These are phyloP conservation scores for Parietichytrium sp. DNA, from an alignment of 108 stramenopile genomes.

Conservation along the genomic window DNA sequence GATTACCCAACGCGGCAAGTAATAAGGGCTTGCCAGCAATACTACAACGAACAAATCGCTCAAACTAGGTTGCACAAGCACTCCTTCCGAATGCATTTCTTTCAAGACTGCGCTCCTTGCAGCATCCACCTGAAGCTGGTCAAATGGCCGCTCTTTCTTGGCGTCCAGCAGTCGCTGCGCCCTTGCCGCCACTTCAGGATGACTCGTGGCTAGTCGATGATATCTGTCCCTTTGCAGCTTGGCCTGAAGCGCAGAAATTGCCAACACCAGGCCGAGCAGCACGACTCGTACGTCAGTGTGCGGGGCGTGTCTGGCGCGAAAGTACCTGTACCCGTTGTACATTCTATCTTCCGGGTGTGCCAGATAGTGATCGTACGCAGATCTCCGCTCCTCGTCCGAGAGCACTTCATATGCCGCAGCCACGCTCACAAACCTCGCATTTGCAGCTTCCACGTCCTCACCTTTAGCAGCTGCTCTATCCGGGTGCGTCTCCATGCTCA, in stretches of 20 bases:
- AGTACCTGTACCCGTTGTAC: conserved; percentile 4
- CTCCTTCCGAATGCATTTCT: not conserved
- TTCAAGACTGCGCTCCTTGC: not conserved
- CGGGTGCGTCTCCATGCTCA: conserved; percentile 13
- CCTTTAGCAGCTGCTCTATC: conserved; percentile 31
- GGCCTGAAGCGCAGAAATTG: not conserved
- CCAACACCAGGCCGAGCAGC: not conserved
- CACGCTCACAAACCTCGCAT: not conserved
- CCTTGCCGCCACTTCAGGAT: not conserved
- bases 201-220: not conserved
- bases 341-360: conserved; percentile 27
- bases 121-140: not conserved
- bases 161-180: not conserved
- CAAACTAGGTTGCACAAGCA: not conserved
- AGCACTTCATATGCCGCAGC: conserved; percentile 11
- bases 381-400: not conserved
- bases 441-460: too few species aligned
- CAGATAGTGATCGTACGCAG: conserved; percentile 17
- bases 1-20: not conserved
- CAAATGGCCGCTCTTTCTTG: too few species aligned
- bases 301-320: too few species aligned
- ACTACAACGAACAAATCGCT: not conserved
- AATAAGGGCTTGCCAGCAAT: not conserved
- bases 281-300: conserved; percentile 12
- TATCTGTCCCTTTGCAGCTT: not conserved